Evolutionary conservation across 1,284 basidiomycete species (phyloP), one percentile per base, ranked within the genome.

Genomic region (Lentinula novae-zelandiae): DNA sequence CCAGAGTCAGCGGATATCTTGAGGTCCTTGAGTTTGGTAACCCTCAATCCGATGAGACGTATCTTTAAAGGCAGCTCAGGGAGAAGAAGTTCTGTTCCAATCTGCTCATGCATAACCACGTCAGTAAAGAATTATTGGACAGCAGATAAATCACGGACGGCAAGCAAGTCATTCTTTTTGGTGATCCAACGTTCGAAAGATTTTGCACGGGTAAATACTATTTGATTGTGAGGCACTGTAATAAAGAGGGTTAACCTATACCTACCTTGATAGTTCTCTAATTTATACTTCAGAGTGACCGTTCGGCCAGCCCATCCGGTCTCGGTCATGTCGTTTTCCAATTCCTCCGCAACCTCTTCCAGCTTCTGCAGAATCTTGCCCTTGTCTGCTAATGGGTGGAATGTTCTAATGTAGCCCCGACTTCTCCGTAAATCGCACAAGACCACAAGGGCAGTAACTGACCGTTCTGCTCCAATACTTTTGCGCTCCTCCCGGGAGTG

Each of bases 401-500:
- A 95, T 2, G 93, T 95, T 60, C 92, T 94, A 57, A 51, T 38
- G 31, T 20, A 10, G 42, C n/a, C 27, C 5, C 49, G 15, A 33
- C 56, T 49, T 60, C 34, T 51, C 38, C 3, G 31, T 31, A 50
- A 6, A 20, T 9, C 22, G 20, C 44, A 33, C 15, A 10, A 50
- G 17, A 7, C 15, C 7, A 13, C 17, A 7, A 39, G 33, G 46
- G 17, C 6, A 27, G 27, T 7, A 49, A 49, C 58, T 60, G 12
- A 93, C 91, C 90, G 79, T 75, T 98, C 95, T 17, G 90, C 85
- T 1, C 95, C 95, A 40, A 97, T 92, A 64, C 92, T 94, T 75
- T 95, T 96, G 51, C 91, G 78, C 68, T 92, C 90, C 66, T 92
- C 91, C 62, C 93, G 78, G 64, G 81, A 82, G 54, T 84, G 78